Percentiles rank a stretch among this genome's conserved stretches.
Conservation (phyloP, 345 rosid species). For the Gossypioides kirkii region DNA sequence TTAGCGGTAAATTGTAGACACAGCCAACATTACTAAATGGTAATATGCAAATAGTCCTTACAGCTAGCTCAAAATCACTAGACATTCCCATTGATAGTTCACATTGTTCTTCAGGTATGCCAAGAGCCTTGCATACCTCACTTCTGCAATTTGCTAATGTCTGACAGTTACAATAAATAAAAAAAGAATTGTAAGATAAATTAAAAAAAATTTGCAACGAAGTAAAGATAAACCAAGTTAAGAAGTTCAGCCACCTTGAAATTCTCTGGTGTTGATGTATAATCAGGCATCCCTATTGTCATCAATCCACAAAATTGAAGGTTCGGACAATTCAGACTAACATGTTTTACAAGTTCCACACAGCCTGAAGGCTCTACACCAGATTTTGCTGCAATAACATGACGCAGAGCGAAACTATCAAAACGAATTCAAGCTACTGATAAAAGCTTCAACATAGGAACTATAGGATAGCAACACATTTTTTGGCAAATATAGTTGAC, state of each 20-base stretch:
- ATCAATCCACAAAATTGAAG: conserved; percentile 85
- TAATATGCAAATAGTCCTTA: conserved; percentile 30
- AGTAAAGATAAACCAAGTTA: neutral
- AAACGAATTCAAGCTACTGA: neutral
- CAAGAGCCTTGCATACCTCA: conserved; percentile 79
- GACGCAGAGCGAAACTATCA: conserved; percentile 9
- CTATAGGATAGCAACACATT: neutral
- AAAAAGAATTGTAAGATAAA: neutral
- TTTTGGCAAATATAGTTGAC: neutral
- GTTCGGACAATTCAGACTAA: conserved; percentile 56
- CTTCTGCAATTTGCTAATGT: conserved; percentile 79
- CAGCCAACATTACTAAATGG: neutral
- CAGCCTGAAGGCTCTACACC: conserved; percentile 88
- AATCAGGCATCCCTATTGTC: conserved; percentile 96
- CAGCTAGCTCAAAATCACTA: conserved; percentile 86
- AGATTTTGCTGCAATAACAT: conserved; percentile 61
- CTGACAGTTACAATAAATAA: conserved; percentile 31
- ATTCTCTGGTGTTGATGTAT: conserved; percentile 90
- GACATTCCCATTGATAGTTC: conserved; percentile 99
- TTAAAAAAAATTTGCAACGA: neutral
- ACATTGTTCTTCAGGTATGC: conserved; percentile 76
- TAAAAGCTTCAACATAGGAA: neutral
- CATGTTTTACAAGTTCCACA: conserved; percentile 71
- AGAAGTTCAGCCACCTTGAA: conserved; percentile 53
- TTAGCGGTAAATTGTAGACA: neutral